Base-by-base conservation (phyloP, 2,329 filamentous ascomycete species). In the Microdochium nivale region DNA sequence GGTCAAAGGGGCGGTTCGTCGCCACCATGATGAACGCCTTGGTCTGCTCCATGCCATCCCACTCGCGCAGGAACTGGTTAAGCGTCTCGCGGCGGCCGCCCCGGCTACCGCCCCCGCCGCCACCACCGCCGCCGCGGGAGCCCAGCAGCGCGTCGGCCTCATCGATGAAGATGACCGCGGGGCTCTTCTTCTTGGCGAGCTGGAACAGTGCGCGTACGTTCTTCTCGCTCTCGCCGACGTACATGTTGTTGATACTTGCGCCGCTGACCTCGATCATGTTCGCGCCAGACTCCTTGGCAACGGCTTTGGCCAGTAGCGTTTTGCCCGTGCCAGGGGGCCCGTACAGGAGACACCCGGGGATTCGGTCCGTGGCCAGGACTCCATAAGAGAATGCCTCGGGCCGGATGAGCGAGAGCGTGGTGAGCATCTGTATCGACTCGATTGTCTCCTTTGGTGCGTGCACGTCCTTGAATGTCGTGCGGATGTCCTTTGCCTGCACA, bases 1-100 rank as follows among this genome's bases (percentile, higher is more conserved):
- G 80, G 62, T 97, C 94, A 62, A 95, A 96, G 0, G 94, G 94
- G 10, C 92, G 79, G 67, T 99, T 97, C 9, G 91, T 97, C 25
- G 94, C 92, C 0, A 97, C 90, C 90, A 99, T 96, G 67, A 99
- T 92, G 66, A 99, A 97, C 2, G 92, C 90, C 19, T 87, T 87
- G 47, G 84, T 80, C 40, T 88, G 87, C 51, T 75, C 75, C 75
- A 97, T 86, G 11, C 94, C 94, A 60, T 97, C 94, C 94, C 92
- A 97, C 67, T 97, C 92, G 51, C 90, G 87, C 49, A 99, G 74
- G 67, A 97, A 97, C 69, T 99, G 92, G 64, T 96, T 99, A 67
- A 97, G 91, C 51, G 94, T 86, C 66, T 96, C 92, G 49, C 91
- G 83, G 59, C 95, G 88, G 1, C 81, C 84, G 5, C 81, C 81